These are phyloP conservation scores for Pythium phragmiticola DNA, from an alignment of 352 stramenopile genomes.

Conservation along the genomic window DNA sequence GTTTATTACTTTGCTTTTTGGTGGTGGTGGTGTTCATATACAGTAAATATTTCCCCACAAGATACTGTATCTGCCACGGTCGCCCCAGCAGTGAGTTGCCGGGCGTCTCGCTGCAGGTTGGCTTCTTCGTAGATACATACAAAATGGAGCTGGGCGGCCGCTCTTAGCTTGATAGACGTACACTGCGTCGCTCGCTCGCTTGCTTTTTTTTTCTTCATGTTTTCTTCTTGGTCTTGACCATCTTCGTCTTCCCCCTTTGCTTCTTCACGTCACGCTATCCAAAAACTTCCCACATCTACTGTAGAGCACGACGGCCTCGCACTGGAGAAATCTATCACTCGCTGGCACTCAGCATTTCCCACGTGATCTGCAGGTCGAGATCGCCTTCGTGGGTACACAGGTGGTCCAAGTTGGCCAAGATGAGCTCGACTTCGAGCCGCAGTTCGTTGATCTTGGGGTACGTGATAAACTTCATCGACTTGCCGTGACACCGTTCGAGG, in stretches of 20 bases:
- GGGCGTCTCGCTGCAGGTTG: neutral
- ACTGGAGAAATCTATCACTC: constrained; percentile 26
- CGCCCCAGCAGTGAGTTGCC: neutral
- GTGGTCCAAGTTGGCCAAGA: constrained; percentile 77
- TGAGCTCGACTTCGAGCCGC: constrained; percentile 76
- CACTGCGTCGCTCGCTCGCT: constrained; percentile 4
- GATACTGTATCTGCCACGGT: neutral
- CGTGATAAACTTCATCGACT: constrained; percentile 88
- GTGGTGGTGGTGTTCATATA: constrained; percentile 29
- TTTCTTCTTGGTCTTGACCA: constrained; percentile 2
- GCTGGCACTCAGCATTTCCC: constrained; percentile 65
- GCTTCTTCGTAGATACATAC: constrained; percentile 29
- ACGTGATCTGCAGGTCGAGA: constrained; percentile 82
- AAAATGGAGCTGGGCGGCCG: constrained; percentile 16
- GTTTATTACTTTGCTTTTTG: constrained; percentile 24
- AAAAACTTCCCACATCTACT: constrained; percentile 9
- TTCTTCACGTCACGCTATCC: constrained; percentile 22
- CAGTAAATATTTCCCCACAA: constrained; percentile 21
- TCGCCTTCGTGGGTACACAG: constrained; percentile 82
- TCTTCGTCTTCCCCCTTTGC: constrained; percentile 3
- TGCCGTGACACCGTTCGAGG: constrained; percentile 77
- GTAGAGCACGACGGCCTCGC: too few species aligned
- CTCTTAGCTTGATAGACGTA: constrained; percentile 18
- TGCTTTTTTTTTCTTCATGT: constrained; percentile 6
- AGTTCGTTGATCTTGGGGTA: constrained; percentile 85